Evolutionary conservation across 306 rosid genomes (phyloP), one percentile per base, ranked within the genome.

Genomic region (Fragaria ananassa): DNA sequence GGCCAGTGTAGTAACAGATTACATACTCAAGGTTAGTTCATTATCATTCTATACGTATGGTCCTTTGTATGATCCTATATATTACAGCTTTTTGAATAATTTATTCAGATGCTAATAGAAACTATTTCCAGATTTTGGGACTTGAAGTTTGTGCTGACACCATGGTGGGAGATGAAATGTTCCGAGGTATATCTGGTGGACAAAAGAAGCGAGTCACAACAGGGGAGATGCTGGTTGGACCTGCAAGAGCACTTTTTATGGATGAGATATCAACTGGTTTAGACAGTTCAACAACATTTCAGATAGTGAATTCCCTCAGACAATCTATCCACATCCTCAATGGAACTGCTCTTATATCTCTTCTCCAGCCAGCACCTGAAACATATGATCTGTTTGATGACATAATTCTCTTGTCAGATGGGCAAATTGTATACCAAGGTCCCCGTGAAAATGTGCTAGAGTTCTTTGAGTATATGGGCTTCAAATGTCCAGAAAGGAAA

Each of bases 1-100:
- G 74, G 85, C 87, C 45, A 84, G 70, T 78, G 80, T 93, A 80
- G 88, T 89, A 44, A 90, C 98, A 71, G 98, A 93, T 71, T 90
- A 90, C 81, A 79, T 89, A 74, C 74, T 93, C 44, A 90, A 92
- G 94, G 98, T 93, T 39, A 21, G 53, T 29, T 19, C 46, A 3
- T 45, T 66, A 39, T 46, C 45, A 31, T 45, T 46, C 35, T 27
- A 1, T 25, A 25, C 18, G 23, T 71, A 11, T 69, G 46, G 13
- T 49, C 29, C 25, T 70, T 70, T 31, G 31, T 31, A n/a, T 8
- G 27, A 42, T 1, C 27, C 13, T 63, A 39, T 35, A 74, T 58
- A 10, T 25, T 14, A 10, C 8, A 10, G 44, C 10, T 14, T 17
- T 45, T 74, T 51, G n/a, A 68, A 45, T 21, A 8, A 29, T 46